phyloP scores from a whole-genome alignment of 1,139 yeast genomes.

The Debaryomyces udenii region DNA sequence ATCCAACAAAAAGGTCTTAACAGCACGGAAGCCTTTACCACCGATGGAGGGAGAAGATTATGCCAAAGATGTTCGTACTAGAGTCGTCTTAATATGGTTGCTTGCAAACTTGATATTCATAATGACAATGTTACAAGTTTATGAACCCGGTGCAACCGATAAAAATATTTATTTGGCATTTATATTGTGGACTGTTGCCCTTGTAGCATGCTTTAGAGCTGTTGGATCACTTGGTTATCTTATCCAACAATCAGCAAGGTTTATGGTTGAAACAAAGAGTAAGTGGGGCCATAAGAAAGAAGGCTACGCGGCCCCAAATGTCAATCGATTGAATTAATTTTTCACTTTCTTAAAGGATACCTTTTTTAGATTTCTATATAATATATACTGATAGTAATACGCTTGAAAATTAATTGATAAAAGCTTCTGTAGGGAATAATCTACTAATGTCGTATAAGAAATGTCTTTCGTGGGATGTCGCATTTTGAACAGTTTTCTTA shows the following conservation, averaged over 20 bases:
- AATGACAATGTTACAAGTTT: conserved; percentile 85
- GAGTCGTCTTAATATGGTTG: conserved; percentile 93
- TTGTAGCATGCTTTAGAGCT: conserved; percentile 77
- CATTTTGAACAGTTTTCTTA: conserved; percentile 1
- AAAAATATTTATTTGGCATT: conserved; percentile 75
- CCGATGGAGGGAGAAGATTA: conserved; percentile 76
- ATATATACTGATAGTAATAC: conserved; percentile 4
- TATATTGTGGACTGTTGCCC: conserved; percentile 90
- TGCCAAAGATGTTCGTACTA: conserved; percentile 89
- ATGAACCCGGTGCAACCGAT: conserved; percentile 58
- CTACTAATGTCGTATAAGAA: not conserved
- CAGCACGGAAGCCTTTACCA: conserved; percentile 45
- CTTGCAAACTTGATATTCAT: conserved; percentile 75
- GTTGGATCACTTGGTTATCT: conserved; percentile 74
- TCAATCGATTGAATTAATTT: conserved; percentile 35
- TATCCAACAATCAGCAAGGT: conserved; percentile 41
- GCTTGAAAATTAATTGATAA: not conserved
- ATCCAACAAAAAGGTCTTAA: conserved; percentile 54
- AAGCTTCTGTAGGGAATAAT: no score
- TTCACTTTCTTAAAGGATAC: not conserved
- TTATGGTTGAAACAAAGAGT: conserved; percentile 43
- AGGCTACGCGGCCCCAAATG: conserved; percentile 42
- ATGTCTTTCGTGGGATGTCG: conserved; percentile 4
- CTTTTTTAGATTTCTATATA: conserved; percentile 1
- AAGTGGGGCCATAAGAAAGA: conserved; percentile 46